Base-by-base conservation (phyloP, 805 yeast genomes). In the Kodamaea jinghongensis region DNA sequence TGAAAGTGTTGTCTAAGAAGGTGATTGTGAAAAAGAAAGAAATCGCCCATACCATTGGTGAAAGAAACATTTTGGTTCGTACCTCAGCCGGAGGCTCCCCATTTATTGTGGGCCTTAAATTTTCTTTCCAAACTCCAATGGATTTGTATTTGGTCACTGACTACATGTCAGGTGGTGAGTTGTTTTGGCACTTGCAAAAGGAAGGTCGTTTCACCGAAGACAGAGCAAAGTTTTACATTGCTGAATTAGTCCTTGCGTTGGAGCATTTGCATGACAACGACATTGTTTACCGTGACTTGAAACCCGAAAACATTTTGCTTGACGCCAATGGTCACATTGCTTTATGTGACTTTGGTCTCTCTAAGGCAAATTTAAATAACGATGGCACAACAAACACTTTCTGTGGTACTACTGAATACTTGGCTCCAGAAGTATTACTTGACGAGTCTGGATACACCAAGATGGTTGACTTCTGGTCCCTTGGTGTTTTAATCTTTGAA, bases 381-480 rank as follows among this genome's bases (percentile, higher is more conserved):
- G 86, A 87, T 55, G 86, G 87, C 42, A 89, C 97, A 29, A 90
- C 97, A 3, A 93, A 91, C 62, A 93, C 99, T 0, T 93, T 93
- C 55, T 93, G 99, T 65, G 99, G 99, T 43, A 93, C 99, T 14
- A 93, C 99, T 5, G 99, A 93, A 68, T 93, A 93, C 62, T 73
- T 93, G 47, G 99, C 99, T 0, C 99, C 99, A 2, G 99, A 93
- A 63, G 95, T 93, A 12, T 72, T 93, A 50, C 73, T 93, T 39
- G 98, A 93, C 66, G 99, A 93, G 63, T 78, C 86, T 39, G 99
- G 99, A 12, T 93, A 93, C 67, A 93, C 98, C 28, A 89, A 90
- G 64, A 91, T 93, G 98, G 99, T 93, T 45, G 99, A 93, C 63
- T 93, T 93, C 55, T 93, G 99, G 99, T 90, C 98, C 2, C 70